Percentiles rank a stretch among this genome's conserved stretches.
These are phyloP conservation scores for Nothomitra cinnamomea DNA, from an alignment of 2,329 filamentous ascomycete species.

Conservation along the genomic window DNA sequence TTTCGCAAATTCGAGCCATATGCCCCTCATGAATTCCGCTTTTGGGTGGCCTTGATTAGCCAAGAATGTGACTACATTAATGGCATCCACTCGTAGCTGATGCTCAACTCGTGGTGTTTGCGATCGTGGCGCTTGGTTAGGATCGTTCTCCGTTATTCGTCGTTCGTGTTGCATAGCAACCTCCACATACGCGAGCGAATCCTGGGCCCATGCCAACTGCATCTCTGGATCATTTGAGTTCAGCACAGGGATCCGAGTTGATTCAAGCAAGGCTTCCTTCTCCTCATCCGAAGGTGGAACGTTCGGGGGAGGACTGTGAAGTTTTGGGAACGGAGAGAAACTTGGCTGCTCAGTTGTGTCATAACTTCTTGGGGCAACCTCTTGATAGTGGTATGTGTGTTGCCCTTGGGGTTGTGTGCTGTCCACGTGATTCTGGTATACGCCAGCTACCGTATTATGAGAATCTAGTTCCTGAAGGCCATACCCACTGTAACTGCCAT, in stretches of 20 bases:
- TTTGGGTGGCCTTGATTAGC: constrained; percentile 85
- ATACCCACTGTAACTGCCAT: background rate
- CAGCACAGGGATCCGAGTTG: constrained; percentile 65
- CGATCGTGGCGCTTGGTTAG: constrained; percentile 34
- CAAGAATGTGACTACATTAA: constrained; percentile 82
- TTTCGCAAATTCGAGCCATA: constrained; percentile 97
- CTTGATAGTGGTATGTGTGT: background rate
- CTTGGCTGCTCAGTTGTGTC: constrained; percentile 35
- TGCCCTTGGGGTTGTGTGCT: background rate
- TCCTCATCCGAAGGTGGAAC: constrained; percentile 89
- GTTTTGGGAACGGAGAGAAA: constrained; percentile 82
- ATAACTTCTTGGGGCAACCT: background rate
- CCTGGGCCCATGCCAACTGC: constrained; percentile 93
- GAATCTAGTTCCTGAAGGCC: constrained; percentile 11
- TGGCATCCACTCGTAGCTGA: constrained; percentile 69
- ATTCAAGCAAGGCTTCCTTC: constrained; percentile 77
- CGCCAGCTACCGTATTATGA: constrained; percentile 6
- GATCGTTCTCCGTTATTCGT: constrained; percentile 42
- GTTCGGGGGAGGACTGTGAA: constrained; percentile 62
- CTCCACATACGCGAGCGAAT: constrained; percentile 78
- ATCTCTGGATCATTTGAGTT: constrained; percentile 90
- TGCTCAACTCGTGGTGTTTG: constrained; percentile 77
- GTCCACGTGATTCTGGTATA: background rate
- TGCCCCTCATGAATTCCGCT: constrained; percentile 83
- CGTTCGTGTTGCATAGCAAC: constrained; percentile 61